phyloP scores from a whole-genome alignment of 2,329 filamentous ascomycete genomes.

The Sporothrix luriei region DNA sequence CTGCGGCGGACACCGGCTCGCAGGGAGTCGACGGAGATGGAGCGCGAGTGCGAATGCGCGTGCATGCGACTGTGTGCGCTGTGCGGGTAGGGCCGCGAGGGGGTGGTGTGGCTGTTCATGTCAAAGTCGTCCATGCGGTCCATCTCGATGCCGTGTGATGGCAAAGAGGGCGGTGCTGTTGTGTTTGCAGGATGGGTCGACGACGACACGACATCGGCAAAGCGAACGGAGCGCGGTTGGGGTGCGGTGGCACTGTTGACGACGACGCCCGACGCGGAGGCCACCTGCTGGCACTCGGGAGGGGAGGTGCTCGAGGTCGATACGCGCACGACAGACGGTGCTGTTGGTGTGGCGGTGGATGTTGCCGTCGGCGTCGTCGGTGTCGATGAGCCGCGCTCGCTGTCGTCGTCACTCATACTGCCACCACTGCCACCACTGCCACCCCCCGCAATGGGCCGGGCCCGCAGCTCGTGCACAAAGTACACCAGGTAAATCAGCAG shows the following conservation, averaged over 20 bases:
- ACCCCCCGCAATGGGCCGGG: slow-evolving; percentile 65
- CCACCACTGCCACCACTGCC: neutral
- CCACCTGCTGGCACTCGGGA: slow-evolving; percentile 19
- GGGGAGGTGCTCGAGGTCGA: neutral
- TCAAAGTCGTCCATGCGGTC: slow-evolving; percentile 20
- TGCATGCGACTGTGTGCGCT: slow-evolving; percentile 17
- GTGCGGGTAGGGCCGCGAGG: slow-evolving; percentile 67
- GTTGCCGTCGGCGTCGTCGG: neutral
- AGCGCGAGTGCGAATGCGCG: slow-evolving; percentile 26
- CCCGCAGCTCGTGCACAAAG: slow-evolving; percentile 85
- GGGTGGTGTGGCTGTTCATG: slow-evolving; percentile 31
- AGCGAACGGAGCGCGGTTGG: slow-evolving; percentile 18
- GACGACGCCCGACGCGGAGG: neutral
- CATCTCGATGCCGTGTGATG: slow-evolving; percentile 16
- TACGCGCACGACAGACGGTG: neutral
- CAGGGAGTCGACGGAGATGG: neutral
- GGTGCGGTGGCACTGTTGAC: neutral
- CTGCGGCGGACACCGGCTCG: slow-evolving; percentile 17
- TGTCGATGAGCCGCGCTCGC: slow-evolving; percentile 11
- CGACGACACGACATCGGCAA: neutral
- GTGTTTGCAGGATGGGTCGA: neutral
- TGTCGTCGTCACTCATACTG: slow-evolving; percentile 3
- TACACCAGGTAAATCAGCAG: slow-evolving; percentile 81
- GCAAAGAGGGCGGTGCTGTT: neutral
- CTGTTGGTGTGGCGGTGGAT: neutral